These are phyloP conservation scores for Pyrenochaeta sp. DNA, from an alignment of 2,329 filamentous ascomycete species.

Conservation along the genomic window DNA sequence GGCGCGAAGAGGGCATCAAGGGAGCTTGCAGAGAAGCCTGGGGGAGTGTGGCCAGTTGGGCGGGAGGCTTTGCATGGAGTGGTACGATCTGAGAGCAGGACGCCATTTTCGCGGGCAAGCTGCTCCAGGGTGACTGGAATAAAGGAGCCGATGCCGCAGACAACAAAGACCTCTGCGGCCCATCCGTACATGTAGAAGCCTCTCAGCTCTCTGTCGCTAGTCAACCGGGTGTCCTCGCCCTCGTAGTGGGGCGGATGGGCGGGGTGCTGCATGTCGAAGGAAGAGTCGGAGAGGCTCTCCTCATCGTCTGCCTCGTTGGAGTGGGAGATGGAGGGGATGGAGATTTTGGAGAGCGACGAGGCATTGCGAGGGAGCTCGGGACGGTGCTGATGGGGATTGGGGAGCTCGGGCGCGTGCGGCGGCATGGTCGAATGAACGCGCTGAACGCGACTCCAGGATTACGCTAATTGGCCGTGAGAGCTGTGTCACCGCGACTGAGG, in stretches of 20 bases:
- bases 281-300: conserved; percentile 43
- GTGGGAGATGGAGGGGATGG: conserved; percentile 42
- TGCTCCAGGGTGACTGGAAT: conserved; percentile 96
- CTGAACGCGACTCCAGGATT: conserved; percentile 11
- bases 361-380: conserved; percentile 38
- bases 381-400: conserved; percentile 18
- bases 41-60: conserved; percentile 51
- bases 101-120: conserved; percentile 88
- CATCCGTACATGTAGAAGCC: conserved; percentile 98
- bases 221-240: conserved; percentile 87
- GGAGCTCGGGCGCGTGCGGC: conserved; percentile 34
- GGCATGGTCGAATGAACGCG: conserved; percentile 33
- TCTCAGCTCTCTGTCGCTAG: conserved; percentile 83
- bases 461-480: conserved; percentile 34
- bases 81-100: conserved; percentile 77
- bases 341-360: conserved; percentile 45
- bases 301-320: conserved; percentile 56
- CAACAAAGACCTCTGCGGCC: conserved; percentile 94
- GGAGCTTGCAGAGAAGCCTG: conserved; percentile 23
- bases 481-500: conserved; percentile 30
- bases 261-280: conserved; percentile 45
- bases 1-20: conserved; percentile 25
- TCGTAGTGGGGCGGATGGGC: conserved; percentile 64
- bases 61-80: conserved; percentile 76
- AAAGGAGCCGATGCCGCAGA: conserved; percentile 86